These are phyloP conservation scores for Peribolospora baueri DNA, from an alignment of 768 basidiomycete species.

Conservation along the genomic window DNA sequence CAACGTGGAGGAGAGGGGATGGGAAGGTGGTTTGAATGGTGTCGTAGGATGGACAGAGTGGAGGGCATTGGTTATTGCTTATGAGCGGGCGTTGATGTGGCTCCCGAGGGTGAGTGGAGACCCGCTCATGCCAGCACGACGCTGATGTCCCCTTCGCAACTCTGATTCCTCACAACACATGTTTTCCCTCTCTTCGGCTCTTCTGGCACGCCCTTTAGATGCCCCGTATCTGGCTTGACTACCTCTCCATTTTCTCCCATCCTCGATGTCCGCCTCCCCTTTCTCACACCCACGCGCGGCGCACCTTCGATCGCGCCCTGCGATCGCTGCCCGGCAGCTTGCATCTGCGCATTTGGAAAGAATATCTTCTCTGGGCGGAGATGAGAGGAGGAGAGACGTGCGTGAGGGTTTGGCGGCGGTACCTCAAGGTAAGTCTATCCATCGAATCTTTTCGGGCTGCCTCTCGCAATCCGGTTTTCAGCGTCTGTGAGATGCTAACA, in stretches of 20 bases:
- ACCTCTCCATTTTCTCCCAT: slow-evolving; percentile 70
- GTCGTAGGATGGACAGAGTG: slow-evolving; percentile 92
- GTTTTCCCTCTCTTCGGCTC: not conserved
- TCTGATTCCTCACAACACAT: not conserved
- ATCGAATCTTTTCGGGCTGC: slow-evolving; percentile 15
- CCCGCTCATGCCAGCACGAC: no score
- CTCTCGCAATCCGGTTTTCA: not conserved
- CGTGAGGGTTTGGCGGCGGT: slow-evolving; percentile 62
- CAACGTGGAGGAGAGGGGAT: slow-evolving; percentile 28
- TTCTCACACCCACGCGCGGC: slow-evolving; percentile 69
- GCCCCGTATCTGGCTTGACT: slow-evolving; percentile 82
- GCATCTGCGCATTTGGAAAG: slow-evolving; percentile 73
- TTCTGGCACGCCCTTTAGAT: slow-evolving; percentile 29
- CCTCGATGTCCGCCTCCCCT: slow-evolving; percentile 62
- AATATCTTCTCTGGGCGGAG: slow-evolving; percentile 77
- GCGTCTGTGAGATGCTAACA: not conserved
- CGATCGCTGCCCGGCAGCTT: slow-evolving; percentile 81
- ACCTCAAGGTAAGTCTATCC: slow-evolving; percentile 55
- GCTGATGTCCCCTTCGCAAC: not conserved
- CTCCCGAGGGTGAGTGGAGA: slow-evolving; percentile 45
- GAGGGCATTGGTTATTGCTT: slow-evolving; percentile 61
- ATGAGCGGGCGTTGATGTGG: slow-evolving; percentile 88
- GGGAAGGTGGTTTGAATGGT: slow-evolving; percentile 65
- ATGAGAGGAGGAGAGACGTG: slow-evolving; percentile 49
- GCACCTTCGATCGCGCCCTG: slow-evolving; percentile 79